Conservation (phyloP, 2,329 filamentous ascomycete species). For the Pseudogymnoascus sp. region DNA sequence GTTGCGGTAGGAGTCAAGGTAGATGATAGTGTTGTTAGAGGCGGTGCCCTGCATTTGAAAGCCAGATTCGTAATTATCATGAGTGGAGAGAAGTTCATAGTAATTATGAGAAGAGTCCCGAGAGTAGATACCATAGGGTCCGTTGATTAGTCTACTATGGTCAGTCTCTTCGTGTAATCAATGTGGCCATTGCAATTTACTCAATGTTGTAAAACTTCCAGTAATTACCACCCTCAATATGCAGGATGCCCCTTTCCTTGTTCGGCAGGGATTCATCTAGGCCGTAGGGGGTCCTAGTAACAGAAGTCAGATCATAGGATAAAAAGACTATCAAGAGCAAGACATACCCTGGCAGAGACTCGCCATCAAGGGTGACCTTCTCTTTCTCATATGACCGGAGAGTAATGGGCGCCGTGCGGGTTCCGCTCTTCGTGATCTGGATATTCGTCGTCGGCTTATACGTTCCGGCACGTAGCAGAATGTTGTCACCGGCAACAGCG, state of each 20-base stretch:
- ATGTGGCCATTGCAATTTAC: conserved; percentile 1
- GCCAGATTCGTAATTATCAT: conserved; percentile 37
- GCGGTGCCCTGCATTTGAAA: conserved; percentile 34
- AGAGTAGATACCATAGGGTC: conserved; percentile 35
- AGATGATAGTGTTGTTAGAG: conserved; percentile 37
- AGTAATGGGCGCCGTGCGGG: conserved; percentile 35
- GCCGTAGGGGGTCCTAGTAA: conserved; percentile 35
- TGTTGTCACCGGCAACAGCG: conserved; percentile 41
- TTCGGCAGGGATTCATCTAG: conserved; percentile 37
- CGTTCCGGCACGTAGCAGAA: conserved; percentile 40
- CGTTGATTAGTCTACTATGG: conserved; percentile 29
- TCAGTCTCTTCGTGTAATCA: not conserved
- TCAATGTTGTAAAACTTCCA: conserved; percentile 41
- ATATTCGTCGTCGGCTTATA: conserved; percentile 43
- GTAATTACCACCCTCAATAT: conserved; percentile 40
- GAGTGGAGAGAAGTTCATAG: conserved; percentile 34
- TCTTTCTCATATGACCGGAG: conserved; percentile 39
- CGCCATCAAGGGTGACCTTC: conserved; percentile 42
- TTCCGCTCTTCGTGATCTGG: conserved; percentile 41
- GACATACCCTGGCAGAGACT: conserved; percentile 27
- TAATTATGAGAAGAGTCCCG: conserved; percentile 33
- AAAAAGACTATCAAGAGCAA: not conserved
- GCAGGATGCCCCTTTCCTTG: conserved; percentile 41
- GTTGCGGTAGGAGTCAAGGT: conserved; percentile 41
- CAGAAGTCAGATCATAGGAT: conserved; percentile 1